Evolutionary conservation across 2,329 filamentous ascomycete genomes (phyloP).

Genomic region (Hypoxylon sp.): DNA sequence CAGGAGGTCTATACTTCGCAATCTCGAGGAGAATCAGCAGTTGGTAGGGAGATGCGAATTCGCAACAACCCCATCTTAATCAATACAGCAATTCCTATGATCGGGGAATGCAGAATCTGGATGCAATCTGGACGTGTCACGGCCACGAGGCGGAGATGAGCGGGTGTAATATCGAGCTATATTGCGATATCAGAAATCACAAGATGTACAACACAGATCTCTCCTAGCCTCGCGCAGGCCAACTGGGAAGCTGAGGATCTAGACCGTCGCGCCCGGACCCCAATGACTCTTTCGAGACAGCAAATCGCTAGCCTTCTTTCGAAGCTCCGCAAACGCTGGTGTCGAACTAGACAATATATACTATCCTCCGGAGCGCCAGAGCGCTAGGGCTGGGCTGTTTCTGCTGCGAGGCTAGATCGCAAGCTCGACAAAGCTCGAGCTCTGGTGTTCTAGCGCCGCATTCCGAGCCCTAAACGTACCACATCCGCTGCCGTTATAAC

Average conservation of each 20-base stretch:
- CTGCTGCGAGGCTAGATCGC: conserved; percentile 14
- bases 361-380: background rate
- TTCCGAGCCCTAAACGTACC: no score
- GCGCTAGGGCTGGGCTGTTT: no score
- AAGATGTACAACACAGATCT: background rate
- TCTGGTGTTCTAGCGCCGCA: no score
- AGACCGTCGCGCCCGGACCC: no score
- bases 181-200: background rate
- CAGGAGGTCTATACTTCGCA: background rate
- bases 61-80: conserved; percentile 10
- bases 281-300: background rate
- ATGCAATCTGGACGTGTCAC: background rate
- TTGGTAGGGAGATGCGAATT: no score
- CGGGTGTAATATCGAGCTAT: background rate
- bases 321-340: background rate
- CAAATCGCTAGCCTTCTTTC: background rate
- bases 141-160: background rate
- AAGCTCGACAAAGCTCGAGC: conserved; percentile 10
- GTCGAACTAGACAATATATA: background rate
- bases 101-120: background rate
- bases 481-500: no score
- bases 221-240: no score
- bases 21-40: no score
- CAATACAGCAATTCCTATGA: background rate
- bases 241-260: no score